Evolutionary conservation across 2,329 filamentous ascomycete genomes (phyloP), one percentile per base, ranked within the genome.

Genomic region (Fusarium equiseti): DNA sequence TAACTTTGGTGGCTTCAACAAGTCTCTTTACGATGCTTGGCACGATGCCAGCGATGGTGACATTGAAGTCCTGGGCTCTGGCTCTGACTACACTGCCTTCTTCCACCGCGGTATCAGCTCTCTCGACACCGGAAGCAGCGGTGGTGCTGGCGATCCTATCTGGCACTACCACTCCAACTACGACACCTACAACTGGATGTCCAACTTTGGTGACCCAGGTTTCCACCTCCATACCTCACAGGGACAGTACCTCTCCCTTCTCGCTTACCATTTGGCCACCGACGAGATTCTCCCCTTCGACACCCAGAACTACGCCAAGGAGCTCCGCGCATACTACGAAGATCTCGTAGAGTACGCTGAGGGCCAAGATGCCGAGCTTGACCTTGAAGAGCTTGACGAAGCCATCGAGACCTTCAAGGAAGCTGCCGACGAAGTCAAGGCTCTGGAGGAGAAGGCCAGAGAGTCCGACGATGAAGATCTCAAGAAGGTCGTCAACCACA

Each of bases 141-240:
- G 77, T 11, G 81, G 81, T 5, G 56, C 75, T 0, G 76, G 78
- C 0, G 86, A 88, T 43, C 83, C 90, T 0, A 82, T 93, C 9
- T 93, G 91, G 76, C 91, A 92, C 70, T 97, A 96, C 76, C 93
- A 97, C 78, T 88, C 88, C 67, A 96, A 96, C 80, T 97, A 95
- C 77, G 94, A 97, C 77, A 92, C 88, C 35, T 95, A 92, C 77
- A 84, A 91, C 74, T 97, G 93, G 93, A 96, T 96, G 92, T 86
- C 90, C 16, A 90, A 83, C 5, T 94, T 89, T 71, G 93, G 93
- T 6, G 94, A 97, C 71, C 85, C 86, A 2, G 85, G 82, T 1
- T 89, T 87, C 53, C 82, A 87, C n/a, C 87, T 90, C 43, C 90
- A 92, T 67, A 79, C 84, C 10, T 83, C 89, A 2, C 83, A 86